A percentile compares a stretch with the other conserved stretches of the same genome.
Conservation (phyloP, 176 grass and related monocot genomes). For the Carex cristatella region DNA sequence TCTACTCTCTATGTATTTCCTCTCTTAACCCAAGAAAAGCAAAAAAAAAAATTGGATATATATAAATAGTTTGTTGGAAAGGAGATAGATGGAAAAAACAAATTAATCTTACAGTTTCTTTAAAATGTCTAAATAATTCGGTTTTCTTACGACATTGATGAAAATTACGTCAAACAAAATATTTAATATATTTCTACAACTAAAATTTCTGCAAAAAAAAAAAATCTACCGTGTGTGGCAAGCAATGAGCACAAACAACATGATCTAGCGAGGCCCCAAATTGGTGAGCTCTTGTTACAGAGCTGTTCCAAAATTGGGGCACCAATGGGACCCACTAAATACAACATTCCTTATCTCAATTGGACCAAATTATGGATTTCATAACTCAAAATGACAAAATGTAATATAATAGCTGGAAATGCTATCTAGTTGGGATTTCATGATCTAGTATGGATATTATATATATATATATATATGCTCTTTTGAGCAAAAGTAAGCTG, state of each 20-base stretch:
- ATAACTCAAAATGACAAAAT: neutral
- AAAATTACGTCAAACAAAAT: too few relatives aligned
- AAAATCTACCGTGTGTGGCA: neutral
- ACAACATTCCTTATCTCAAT: neutral
- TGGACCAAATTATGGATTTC: constrained; percentile 20
- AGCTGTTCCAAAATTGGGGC: neutral
- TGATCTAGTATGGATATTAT: neutral
- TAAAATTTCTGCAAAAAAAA: neutral
- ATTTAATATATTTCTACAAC: too few relatives aligned
- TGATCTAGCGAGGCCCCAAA: neutral
- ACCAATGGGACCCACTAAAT: constrained; percentile 20
- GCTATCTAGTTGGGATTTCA: neutral
- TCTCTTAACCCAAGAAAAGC: too few relatives aligned
- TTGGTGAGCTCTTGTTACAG: neutral
- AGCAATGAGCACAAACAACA: neutral
- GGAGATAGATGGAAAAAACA: too few relatives aligned
- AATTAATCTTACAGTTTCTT: too few relatives aligned
- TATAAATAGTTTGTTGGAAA: too few relatives aligned
- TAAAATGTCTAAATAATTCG: too few relatives aligned
- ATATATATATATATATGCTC: neutral
- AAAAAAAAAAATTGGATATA: too few relatives aligned
- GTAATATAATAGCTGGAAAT: constrained; percentile 4
- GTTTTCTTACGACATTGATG: too few relatives aligned
- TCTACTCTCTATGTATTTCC: too few relatives aligned
- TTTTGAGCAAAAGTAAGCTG: neutral